Conservation (phyloP, 2,329 filamentous ascomycete genomes). For the Fusarium redolens region DNA sequence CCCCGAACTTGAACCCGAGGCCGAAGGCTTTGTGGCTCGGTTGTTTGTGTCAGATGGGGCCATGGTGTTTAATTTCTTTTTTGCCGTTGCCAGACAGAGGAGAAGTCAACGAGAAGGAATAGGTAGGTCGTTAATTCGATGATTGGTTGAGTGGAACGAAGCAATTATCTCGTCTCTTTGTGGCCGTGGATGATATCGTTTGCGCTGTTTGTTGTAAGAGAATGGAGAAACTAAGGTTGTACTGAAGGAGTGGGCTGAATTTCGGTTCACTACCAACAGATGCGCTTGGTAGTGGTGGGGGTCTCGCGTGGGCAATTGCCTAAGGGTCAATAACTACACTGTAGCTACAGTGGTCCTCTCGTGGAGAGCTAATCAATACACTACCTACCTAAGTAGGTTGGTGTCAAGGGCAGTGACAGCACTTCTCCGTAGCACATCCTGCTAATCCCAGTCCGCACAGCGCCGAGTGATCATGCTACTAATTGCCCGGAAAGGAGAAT, state of each 20-base stretch:
- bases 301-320: neutral
- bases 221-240: conserved; percentile 12
- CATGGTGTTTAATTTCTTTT: conserved; percentile 9
- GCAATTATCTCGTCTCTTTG: neutral
- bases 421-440: neutral
- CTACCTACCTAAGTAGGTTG: neutral
- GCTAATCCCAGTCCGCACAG: neutral
- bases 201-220: conserved; percentile 19
- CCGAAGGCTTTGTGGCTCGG: conserved; percentile 24
- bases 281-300: neutral
- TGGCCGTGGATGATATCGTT: neutral
- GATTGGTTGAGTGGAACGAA: neutral
- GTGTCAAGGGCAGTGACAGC: neutral
- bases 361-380: neutral
- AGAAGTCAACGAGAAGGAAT: neutral
- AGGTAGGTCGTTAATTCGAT: neutral
- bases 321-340: neutral
- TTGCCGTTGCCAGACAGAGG: neutral
- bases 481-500: neutral
- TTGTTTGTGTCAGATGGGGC: conserved; percentile 26
- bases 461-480: neutral
- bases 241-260: neutral
- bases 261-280: neutral
- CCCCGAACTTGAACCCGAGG: conserved; percentile 26
- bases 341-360: neutral